These are phyloP conservation scores for Hibiscus syriacus DNA, from an alignment of 345 rosid genomes.

Conservation along the genomic window DNA sequence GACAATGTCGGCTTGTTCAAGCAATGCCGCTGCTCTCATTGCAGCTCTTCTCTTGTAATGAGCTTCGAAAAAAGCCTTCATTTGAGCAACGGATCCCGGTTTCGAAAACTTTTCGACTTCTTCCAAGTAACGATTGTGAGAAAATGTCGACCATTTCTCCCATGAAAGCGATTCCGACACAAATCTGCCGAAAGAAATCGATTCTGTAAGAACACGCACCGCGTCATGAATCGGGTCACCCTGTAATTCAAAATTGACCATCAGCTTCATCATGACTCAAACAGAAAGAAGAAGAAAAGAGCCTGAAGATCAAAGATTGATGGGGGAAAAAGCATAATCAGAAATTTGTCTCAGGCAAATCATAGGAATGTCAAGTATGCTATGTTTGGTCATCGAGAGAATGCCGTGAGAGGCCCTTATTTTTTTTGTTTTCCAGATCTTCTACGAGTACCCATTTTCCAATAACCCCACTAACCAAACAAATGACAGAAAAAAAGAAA, in stretches of 20 bases:
- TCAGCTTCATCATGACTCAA: not conserved
- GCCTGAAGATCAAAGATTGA: too few species aligned
- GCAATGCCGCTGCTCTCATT: constrained; percentile 36
- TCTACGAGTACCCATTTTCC: not conserved
- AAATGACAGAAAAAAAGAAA: not conserved
- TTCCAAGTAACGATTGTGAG: constrained; percentile 83
- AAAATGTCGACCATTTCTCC: constrained; percentile 88
- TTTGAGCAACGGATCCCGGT: constrained; percentile 90
- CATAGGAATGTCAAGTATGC: not conserved
- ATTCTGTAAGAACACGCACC: constrained; percentile 62
- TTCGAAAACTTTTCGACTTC: constrained; percentile 75
- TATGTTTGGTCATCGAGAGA: constrained; percentile 1
- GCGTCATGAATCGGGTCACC: constrained; percentile 46
- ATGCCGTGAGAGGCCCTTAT: not conserved
- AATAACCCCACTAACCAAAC: constrained; percentile 1
- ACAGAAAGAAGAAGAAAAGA: not conserved
- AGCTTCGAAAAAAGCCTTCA: constrained; percentile 86
- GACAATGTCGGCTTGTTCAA: constrained; percentile 22
- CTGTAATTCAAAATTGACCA: constrained; percentile 31
- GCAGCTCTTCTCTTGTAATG: constrained; percentile 74
- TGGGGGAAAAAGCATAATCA: not conserved
- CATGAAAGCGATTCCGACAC: constrained; percentile 73
- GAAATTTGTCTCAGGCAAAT: not conserved
- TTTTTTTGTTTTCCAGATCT: not conserved
- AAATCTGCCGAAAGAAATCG: constrained; percentile 78